Base-by-base conservation (phyloP, 345 rosid genomes). In the Reutealis trisperma region DNA sequence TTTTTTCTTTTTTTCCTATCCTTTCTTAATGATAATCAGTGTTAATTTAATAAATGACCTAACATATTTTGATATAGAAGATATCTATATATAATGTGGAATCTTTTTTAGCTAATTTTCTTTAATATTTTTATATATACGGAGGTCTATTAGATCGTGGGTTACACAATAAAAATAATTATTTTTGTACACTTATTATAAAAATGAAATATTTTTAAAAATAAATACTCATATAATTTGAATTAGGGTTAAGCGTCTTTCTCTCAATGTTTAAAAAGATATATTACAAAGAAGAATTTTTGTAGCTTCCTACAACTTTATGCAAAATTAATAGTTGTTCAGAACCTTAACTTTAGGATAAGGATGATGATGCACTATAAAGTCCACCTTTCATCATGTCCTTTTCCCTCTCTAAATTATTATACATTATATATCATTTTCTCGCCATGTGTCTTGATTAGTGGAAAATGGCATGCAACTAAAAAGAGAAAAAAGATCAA, bases 291-390 rank as follows among this genome's bases (percentile, higher is more conserved):
- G 63, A 25, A 45, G 63, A 76, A 65, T 41, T 76, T 27, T 67
- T 51, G 75, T 51, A 84, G 82, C 78, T 78, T 72, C 75, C 52
- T 63, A 42, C 30, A 52, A 7, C 74, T 78, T 72, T 77, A 63
- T 24, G 62, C 11, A 74, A 42, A 59, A 71, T 16, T 63, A 57
- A 64, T 41, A 77, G 63, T 71, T 82, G 41, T 60, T 57, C 66
- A 25, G 27, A 59, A 75, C 59, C 57, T 30, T 78, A 49, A 16
- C 25, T 77, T 72, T 60, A 77, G 83, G 89, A 85, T 85, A 83
- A 85, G 81, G 81, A 80, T 55, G 84, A 66, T 78, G 83, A 45
- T 62, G 27, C 75, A 76, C 19, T 37, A 54, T 37, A 5, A 70
- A 59, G 57, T 54, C 59, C 78, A 63, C 45, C 63, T 81, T 52